Conservation (phyloP, 2,329 filamentous ascomycete species). For the Beauveria bassiana region DNA sequence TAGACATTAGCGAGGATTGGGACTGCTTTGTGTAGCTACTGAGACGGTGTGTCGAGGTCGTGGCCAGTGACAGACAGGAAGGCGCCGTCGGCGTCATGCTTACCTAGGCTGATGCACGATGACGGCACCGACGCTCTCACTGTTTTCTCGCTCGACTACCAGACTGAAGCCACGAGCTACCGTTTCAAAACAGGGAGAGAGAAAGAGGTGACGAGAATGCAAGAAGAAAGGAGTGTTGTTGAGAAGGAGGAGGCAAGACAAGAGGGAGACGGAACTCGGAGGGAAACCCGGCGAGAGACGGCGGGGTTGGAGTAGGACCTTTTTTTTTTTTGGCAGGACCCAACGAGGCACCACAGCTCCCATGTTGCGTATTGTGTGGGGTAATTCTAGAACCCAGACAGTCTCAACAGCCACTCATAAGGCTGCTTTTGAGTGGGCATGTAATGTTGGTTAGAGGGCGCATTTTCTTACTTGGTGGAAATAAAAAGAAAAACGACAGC, state of each 20-base stretch:
- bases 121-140: background rate
- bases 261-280: background rate
- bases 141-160: background rate
- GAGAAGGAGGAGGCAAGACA: background rate
- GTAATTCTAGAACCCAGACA: background rate
- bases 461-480: background rate
- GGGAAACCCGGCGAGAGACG: background rate
- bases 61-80: background rate
- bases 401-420: background rate
- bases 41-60: background rate
- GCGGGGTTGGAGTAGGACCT: background rate
- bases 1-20: background rate
- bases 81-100: background rate
- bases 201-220: background rate
- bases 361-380: background rate
- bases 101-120: background rate
- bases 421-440: background rate
- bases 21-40: too few relatives aligned
- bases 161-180: background rate
- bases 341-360: background rate
- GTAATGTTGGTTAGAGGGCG: background rate
- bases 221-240: background rate
- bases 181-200: background rate
- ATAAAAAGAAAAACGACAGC: background rate
- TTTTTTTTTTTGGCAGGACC: background rate